Evolutionary conservation across 768 basidiomycete species (phyloP), one percentile per base, ranked within the genome.

Genomic region (Amanita pseudoporphyria): DNA sequence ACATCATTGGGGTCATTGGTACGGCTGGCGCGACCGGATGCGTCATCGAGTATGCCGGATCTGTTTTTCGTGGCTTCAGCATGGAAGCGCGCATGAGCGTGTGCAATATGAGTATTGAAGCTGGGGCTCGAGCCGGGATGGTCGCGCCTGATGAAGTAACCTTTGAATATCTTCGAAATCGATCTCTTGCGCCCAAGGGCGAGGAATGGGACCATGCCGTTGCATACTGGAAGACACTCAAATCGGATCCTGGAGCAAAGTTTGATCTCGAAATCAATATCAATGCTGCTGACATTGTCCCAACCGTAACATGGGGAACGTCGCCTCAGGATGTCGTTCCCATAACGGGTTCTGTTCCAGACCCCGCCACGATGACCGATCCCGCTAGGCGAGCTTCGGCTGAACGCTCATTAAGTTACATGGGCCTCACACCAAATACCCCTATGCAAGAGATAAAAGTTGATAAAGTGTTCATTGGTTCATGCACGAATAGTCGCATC

Each of bases 41-140:
- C 56, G 89, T 92, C 52, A 91, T 94, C 62, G 91, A 94, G 66
- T 94, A 87, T 60, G 81, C 87, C 50, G 91, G 91, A n/a, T 86
- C 84, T 6, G 84, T 89, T 47, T 87, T 91, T 67, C 82, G 87
- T 51, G 74, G 71, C 16, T 81, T 91, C 60, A 84, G 82, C 59
- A 90, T 93, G 87, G 91, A 94, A 64, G 88, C 86, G 33, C 81
- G 90, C 44, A 90, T 87, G 86, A 87, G 83, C 58, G 82, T 82
- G 54, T 92, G 90, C 69, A 94, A 94, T 68, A 93, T 94, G 91
- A 92, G 89, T 52, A 93, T 94, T 60, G 91, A 94, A 64, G 91
- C 83, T 49, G 91, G 91, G 58, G 91, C 91, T 57, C 79, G 91
- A 58, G 91, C 91, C 9, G 90, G 90, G 45, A 91, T 94, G 89